Evolutionary conservation across 306 rosid species (phyloP).

Genomic region (Quercus variabilis): DNA sequence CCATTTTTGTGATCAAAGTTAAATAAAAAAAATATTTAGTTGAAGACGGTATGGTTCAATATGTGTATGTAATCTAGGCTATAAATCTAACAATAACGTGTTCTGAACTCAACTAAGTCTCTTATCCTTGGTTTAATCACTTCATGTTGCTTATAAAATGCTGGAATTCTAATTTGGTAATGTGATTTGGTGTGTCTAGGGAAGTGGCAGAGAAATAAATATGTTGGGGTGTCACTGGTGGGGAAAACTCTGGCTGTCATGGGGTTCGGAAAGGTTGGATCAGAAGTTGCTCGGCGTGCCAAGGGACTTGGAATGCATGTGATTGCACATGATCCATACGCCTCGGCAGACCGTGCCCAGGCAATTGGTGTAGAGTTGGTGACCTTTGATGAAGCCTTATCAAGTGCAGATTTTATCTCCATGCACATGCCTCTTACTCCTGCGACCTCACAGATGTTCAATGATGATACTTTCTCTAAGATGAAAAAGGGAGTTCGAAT

Average conservation of each 20-base stretch:
- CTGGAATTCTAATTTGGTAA: no score
- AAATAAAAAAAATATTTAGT: not conserved
- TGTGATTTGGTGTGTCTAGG: slow-evolving; percentile 40
- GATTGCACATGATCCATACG: slow-evolving; percentile 93
- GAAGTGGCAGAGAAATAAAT: slow-evolving; percentile 87
- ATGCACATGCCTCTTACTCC: slow-evolving; percentile 98
- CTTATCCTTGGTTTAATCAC: no score
- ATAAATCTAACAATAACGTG: no score
- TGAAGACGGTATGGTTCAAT: no score
- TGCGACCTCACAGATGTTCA: slow-evolving; percentile 75
- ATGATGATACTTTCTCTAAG: slow-evolving; percentile 85
- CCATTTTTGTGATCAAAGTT: not conserved
- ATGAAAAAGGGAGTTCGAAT: slow-evolving; percentile 94
- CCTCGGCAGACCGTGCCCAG: slow-evolving; percentile 94
- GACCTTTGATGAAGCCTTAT: slow-evolving; percentile 87
- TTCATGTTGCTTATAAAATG: no score
- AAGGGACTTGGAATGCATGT: slow-evolving; percentile 99
- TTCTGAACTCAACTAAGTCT: no score
- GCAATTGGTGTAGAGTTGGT: slow-evolving; percentile 96
- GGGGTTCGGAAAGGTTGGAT: slow-evolving; percentile 98
- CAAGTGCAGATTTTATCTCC: slow-evolving; percentile 88
- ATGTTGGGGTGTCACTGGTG: slow-evolving; percentile 94
- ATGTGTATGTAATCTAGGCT: no score
- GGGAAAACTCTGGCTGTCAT: slow-evolving; percentile 92
- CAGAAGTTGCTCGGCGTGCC: slow-evolving; percentile 98